Percentiles rank a stretch among this genome's conserved stretches.
Conservation (phyloP, 345 rosid genomes). For the Lagerstroemia speciosa region DNA sequence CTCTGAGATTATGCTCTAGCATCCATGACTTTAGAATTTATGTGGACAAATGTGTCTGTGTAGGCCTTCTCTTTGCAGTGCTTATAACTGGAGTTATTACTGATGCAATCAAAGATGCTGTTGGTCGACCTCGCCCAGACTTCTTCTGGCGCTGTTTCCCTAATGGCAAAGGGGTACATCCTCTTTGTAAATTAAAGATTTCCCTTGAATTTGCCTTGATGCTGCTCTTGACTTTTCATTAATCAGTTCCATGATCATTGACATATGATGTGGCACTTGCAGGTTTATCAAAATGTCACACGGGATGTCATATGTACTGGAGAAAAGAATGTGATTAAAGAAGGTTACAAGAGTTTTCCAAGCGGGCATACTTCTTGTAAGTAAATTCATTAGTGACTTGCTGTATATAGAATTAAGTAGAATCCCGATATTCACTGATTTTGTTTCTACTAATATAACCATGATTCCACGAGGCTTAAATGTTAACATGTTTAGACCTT, state of each 20-base stretch:
- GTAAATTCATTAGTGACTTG: slow-evolving; percentile 11
- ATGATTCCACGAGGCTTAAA: background rate
- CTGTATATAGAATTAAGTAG: background rate
- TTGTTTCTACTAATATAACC: background rate
- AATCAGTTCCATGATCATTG: background rate
- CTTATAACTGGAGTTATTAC: slow-evolving; percentile 77
- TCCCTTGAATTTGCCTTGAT: background rate
- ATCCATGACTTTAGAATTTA: background rate
- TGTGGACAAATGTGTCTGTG: slow-evolving; percentile 8
- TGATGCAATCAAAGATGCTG: slow-evolving; percentile 86
- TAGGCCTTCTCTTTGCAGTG: slow-evolving; percentile 75
- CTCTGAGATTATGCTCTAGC: background rate
- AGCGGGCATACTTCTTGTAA: slow-evolving; percentile 95
- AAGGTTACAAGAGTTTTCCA: slow-evolving; percentile 94
- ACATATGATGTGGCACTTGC: background rate
- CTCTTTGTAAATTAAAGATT: background rate
- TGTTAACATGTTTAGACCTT: background rate
- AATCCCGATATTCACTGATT: background rate
- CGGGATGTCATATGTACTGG: slow-evolving; percentile 67
- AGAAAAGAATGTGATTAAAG: slow-evolving; percentile 55
- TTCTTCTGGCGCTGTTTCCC: slow-evolving; percentile 98
- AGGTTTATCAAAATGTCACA: slow-evolving; percentile 8
- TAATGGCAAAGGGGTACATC: slow-evolving; percentile 68
- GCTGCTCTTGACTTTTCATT: background rate
- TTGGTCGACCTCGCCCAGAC: slow-evolving; percentile 94